phyloP scores from a whole-genome alignment of 2,329 filamentous ascomycete species.

The Colletotrichum karsti region DNA sequence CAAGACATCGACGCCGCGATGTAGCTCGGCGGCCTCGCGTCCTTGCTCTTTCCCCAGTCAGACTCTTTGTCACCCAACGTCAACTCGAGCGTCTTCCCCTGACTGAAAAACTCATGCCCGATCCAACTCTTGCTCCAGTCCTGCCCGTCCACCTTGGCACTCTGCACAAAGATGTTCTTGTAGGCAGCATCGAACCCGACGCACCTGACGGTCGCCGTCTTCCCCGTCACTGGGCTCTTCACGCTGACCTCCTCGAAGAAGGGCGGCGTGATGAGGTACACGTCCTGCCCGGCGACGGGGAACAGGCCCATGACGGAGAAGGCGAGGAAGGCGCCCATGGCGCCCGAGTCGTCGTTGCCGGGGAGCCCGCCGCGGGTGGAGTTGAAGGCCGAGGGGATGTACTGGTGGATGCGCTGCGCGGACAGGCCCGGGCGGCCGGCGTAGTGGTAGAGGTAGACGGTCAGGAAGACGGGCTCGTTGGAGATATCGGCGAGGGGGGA shows the following conservation, averaged over 20 bases:
- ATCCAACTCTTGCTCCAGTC: constrained; percentile 68
- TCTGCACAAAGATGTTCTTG: constrained; percentile 65
- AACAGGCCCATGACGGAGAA: constrained; percentile 66
- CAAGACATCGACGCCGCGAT: neutral
- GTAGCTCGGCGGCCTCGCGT: constrained; percentile 61
- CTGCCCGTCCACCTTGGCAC: constrained; percentile 62
- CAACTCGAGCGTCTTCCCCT: constrained; percentile 66
- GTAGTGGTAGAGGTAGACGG: constrained; percentile 70
- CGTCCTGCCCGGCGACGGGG: constrained; percentile 68
- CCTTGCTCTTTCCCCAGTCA: constrained; percentile 57
- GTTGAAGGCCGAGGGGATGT: constrained; percentile 70
- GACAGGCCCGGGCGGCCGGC: constrained; percentile 63
- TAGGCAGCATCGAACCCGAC: constrained; percentile 65
- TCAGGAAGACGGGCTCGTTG: constrained; percentile 65
- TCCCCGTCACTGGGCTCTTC: constrained; percentile 59
- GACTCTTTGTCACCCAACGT: constrained; percentile 59
- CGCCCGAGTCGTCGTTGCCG: constrained; percentile 71
- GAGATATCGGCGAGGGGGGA: constrained; percentile 48
- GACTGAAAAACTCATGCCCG: constrained; percentile 64
- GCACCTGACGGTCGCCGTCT: constrained; percentile 63
- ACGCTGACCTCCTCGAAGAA: constrained; percentile 67
- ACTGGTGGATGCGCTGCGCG: constrained; percentile 60
- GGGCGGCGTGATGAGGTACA: constrained; percentile 70
- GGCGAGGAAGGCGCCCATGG: constrained; percentile 68
- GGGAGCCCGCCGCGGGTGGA: constrained; percentile 63